Evolutionary conservation across 768 basidiomycete species (phyloP).

Genomic region (Suillus discolor): DNA sequence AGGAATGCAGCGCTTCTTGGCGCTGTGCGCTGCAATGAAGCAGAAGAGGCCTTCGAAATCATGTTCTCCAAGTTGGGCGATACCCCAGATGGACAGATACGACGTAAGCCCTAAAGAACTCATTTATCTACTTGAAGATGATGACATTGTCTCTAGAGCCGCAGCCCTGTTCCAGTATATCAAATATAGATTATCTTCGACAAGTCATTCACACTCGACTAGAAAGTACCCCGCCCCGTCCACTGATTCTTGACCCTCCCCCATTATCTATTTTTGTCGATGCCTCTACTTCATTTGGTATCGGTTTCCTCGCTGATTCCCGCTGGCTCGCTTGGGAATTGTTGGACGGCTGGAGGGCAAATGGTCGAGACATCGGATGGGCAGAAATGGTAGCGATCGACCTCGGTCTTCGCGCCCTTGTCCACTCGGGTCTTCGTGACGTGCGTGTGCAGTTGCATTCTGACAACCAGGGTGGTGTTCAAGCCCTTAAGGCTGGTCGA

Average conservation of each 20-base stretch:
- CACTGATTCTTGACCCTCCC: constrained; percentile 10
- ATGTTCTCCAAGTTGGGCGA: not conserved
- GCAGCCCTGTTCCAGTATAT: not conserved
- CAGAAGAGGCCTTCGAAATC: not conserved
- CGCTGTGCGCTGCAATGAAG: not conserved
- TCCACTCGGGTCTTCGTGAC: constrained; percentile 22
- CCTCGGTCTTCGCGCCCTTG: constrained; percentile 37
- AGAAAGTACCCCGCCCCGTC: not conserved
- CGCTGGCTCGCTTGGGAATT: constrained; percentile 45
- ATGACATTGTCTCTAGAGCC: not conserved
- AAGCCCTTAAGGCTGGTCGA: not conserved
- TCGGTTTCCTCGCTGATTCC: constrained; percentile 39
- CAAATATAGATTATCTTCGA: not conserved
- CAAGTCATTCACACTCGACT: not conserved
- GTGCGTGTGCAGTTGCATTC: constrained; percentile 36
- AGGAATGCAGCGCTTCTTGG: not conserved
- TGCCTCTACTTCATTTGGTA: constrained; percentile 42
- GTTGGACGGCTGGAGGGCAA: constrained; percentile 28
- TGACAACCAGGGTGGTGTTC: constrained; percentile 44
- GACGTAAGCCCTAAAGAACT: not conserved
- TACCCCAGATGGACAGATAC: not conserved
- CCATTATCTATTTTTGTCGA: constrained; percentile 36
- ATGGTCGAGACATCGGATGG: constrained; percentile 42
- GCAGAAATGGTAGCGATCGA: constrained; percentile 48
- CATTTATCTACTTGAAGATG: not conserved